Percentiles rank a stretch among this genome's conserved stretches.
These are phyloP conservation scores for Boletus vinaceobasis DNA, from an alignment of 768 basidiomycete genomes.

Conservation along the genomic window DNA sequence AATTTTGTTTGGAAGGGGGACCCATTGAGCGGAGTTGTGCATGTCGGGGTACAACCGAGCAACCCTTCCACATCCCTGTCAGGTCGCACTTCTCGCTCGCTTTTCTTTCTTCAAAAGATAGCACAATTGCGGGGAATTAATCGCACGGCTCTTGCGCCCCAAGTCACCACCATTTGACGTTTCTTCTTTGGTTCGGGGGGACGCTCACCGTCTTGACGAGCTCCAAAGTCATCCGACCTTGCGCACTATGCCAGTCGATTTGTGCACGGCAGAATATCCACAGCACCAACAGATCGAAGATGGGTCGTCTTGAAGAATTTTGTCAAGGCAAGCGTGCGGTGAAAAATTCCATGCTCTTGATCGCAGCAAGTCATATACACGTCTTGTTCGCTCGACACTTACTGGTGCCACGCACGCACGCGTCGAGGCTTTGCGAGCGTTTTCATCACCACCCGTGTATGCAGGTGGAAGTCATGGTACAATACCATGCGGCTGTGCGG, in stretches of 20 bases:
- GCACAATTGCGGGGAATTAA: not conserved
- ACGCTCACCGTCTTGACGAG: conserved; percentile 12
- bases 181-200: not conserved
- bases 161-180: not conserved
- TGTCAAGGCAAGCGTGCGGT: conserved; percentile 20
- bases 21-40: conserved; percentile 19
- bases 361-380: conserved; percentile 20
- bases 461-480: conserved; percentile 1
- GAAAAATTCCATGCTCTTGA: conserved; percentile 25
- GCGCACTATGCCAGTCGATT: not conserved
- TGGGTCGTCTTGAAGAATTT: conserved; percentile 7
- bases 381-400: conserved; percentile 21
- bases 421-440: conserved; percentile 14
- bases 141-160: conserved; percentile 12
- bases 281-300: not conserved
- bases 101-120: not conserved
- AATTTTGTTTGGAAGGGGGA: conserved; percentile 6
- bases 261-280: conserved; percentile 1
- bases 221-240: not conserved
- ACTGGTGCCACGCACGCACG: conserved; percentile 16
- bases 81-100: not conserved
- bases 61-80: not conserved
- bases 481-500: not conserved
- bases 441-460: conserved; percentile 10
- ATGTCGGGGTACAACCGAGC: conserved; percentile 5